Conservation (phyloP, 202 grass and related monocot species). For the Carex sylvatica region DNA sequence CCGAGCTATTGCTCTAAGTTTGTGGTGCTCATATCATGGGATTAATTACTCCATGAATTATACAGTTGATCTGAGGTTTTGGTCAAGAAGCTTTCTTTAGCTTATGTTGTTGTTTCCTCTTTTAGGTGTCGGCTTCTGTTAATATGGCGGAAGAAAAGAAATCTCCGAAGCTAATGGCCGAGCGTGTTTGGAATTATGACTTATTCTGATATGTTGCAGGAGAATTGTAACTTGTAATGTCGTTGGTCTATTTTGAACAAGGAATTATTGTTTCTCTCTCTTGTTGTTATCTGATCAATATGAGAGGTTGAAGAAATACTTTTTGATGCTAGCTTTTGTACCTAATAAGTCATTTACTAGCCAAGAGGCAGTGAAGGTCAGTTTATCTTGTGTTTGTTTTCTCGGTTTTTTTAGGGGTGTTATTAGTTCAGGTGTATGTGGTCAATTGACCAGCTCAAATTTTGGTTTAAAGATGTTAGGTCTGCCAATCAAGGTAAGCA, state of each 20-base stretch:
- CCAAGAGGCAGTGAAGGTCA: background rate
- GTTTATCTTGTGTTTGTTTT: background rate
- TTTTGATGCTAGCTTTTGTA: constrained; percentile 3
- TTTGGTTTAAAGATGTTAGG: constrained; percentile 4
- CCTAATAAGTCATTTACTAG: constrained; percentile 19
- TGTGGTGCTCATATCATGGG: background rate
- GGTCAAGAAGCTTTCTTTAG: background rate
- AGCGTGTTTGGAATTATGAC: constrained; percentile 77
- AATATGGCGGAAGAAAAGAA: constrained; percentile 70
- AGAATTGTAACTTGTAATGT: constrained; percentile 13
- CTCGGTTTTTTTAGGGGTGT: background rate
- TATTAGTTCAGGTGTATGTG: constrained; percentile 1
- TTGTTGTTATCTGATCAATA: constrained; percentile 6
- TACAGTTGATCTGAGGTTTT: background rate
- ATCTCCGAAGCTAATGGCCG: constrained; percentile 61
- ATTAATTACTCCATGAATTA: background rate
- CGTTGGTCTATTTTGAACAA: constrained; percentile 6
- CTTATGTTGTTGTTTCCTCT: constrained; percentile 9
- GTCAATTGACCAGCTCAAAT: background rate
- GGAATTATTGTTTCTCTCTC: constrained; percentile 22
- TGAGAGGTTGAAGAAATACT: background rate
- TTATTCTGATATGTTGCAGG: constrained; percentile 26
- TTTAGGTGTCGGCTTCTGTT: constrained; percentile 51
- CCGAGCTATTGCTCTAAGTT: background rate
- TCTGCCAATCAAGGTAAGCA: background rate